A percentile compares a stretch with the other conserved stretches of the same genome.
Conservation (phyloP, 306 rosid genomes). For the Sesbania bispinosa region DNA sequence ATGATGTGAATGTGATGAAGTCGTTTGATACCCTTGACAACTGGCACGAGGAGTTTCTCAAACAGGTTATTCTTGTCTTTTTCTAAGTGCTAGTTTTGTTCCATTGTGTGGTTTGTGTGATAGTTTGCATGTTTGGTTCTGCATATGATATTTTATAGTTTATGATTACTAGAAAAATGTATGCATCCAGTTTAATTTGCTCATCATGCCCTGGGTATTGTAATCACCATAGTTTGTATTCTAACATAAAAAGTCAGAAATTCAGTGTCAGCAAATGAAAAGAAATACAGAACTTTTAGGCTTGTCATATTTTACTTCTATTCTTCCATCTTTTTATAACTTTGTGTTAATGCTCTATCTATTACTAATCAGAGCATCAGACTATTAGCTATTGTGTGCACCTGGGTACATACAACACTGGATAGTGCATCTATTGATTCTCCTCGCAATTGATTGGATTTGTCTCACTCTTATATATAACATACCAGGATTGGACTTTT, state of each 20-base stretch:
- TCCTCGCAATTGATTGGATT: background rate
- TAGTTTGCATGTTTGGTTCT: background rate
- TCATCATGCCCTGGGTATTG: background rate
- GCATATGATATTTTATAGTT: background rate
- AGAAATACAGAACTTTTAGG: background rate
- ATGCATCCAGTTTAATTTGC: background rate
- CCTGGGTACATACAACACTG: background rate
- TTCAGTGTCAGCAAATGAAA: background rate
- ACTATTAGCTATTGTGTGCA: background rate
- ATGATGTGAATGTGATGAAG: conserved; percentile 87
- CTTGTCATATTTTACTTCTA: background rate
- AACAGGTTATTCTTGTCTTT: conserved; percentile 51
- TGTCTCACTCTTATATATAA: conserved; percentile 9
- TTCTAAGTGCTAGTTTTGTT: background rate
- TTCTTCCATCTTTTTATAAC: background rate
- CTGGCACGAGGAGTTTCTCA: conserved; percentile 98
- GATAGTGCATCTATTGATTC: background rate
- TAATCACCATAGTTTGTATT: background rate
- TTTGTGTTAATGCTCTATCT: background rate
- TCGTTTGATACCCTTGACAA: conserved; percentile 89
- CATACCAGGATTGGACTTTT: background rate
- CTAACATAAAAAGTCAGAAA: background rate
- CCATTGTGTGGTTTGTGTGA: background rate
- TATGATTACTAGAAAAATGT: background rate
- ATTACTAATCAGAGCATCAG: background rate